Base-by-base conservation (phyloP, 805 yeast species). In the Priceomyces castillae region DNA sequence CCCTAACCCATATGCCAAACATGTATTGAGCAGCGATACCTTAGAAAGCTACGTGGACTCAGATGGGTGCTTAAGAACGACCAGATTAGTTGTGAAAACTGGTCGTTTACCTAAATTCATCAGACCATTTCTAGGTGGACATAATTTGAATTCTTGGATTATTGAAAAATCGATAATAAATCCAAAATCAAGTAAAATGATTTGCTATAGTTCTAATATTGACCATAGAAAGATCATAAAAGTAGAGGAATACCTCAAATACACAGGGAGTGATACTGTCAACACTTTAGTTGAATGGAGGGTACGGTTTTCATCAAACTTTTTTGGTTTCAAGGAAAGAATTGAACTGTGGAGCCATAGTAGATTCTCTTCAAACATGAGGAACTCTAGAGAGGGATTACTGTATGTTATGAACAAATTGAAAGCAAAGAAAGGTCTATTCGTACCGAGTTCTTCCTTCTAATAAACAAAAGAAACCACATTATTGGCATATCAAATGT, bases 61-160 rank as follows among this genome's bases (percentile, higher is more conserved):
- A 1, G 68, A 79, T 9, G 95, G 95, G 18, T 71, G 80, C 39
- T 73, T 90, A 37, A 76, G 79, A 51, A 81, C 86, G 30, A 85
- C 92, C 3, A 76, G 92, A 51, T 68, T 90, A 33, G 80, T 90
- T 35, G 78, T 78, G 52, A 92, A 90, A 59, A 69, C 77, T 3
- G 97, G 97, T 1, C 74, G 88, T 51, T 69, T 90, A 30, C 97
- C 97, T 4, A 62, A 70, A 30, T 89, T 94, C 80, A 80, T 86
- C 20, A 77, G 75, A 51, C 92, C 92, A 3, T 78, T 89, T 42
- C 61, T 90, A 46, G 90, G 92, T 2, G 71, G 74, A 37, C 79
- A 80, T 19, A 37, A 38, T 28, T 73, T 85, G 25, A 82, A 85
- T 42, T 73, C 88, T 10, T 87, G 94, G 92, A 80, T 90, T 34